Conservation (phyloP, 352 stramenopile genomes). For the Phytophthora sojae region DNA sequence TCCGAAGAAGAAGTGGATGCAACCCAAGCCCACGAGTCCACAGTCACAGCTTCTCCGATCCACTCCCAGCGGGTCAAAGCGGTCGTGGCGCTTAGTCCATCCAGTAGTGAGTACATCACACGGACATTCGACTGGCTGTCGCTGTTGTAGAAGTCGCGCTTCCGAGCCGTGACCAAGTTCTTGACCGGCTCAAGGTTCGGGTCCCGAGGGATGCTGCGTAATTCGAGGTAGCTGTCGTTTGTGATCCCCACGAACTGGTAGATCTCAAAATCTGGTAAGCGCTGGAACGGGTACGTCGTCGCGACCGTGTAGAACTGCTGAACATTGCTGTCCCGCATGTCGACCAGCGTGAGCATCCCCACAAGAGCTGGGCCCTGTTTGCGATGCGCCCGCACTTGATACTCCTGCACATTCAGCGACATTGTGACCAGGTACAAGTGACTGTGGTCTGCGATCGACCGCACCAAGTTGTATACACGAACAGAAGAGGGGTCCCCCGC, state of each 20-base stretch:
- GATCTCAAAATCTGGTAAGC: constrained; percentile 38
- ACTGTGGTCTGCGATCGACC: constrained; percentile 11
- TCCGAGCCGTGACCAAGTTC: constrained; percentile 33
- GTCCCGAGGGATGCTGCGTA: constrained; percentile 31
- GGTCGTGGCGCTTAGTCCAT: constrained; percentile 18
- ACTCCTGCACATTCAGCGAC: constrained; percentile 42
- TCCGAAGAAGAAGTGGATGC: constrained; percentile 46
- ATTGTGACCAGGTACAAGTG: constrained; percentile 35
- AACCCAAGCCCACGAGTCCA: constrained; percentile 53
- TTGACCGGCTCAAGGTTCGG: constrained; percentile 30
- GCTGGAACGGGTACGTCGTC: constrained; percentile 42
- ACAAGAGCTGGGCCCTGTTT: constrained; percentile 33
- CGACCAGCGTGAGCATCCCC: constrained; percentile 37
- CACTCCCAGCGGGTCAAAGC: constrained; percentile 35
- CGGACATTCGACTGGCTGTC: constrained; percentile 40
- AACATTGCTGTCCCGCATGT: constrained; percentile 34
- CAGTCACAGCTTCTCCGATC: constrained; percentile 21
- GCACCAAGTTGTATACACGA: constrained; percentile 45
- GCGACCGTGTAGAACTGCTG: constrained; percentile 39
- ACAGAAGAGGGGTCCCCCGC: constrained; percentile 16
- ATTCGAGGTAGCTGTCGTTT: constrained; percentile 25
- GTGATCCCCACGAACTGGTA: constrained; percentile 34
- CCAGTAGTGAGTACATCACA: constrained; percentile 28
- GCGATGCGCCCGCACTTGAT: constrained; percentile 24
- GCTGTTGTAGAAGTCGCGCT: constrained; percentile 42